A percentile compares a stretch with the other conserved stretches of the same genome.
Evolutionary conservation across 2,329 filamentous ascomycete species (phyloP).

Genomic region (Lachnellula subtilissima): DNA sequence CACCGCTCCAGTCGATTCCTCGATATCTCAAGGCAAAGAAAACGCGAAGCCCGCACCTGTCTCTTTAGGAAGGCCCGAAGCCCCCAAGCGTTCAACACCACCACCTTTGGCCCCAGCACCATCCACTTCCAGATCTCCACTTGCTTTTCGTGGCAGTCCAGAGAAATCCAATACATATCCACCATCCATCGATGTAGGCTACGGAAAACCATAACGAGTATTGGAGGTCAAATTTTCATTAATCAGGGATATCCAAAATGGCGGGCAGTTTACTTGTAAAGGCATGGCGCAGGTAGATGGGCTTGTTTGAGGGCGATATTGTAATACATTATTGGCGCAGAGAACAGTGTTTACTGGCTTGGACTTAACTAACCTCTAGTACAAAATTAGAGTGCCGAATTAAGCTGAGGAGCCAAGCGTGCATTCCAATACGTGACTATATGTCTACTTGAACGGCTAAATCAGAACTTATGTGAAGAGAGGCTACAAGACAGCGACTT

Average conservation of each 20-base stretch:
- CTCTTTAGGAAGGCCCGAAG: constrained; percentile 1
- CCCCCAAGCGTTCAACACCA: constrained; percentile 10
- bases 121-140: constrained; percentile 21
- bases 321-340: not conserved
- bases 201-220: constrained; percentile 10
- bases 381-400: not conserved
- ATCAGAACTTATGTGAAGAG: no score
- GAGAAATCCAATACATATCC: constrained; percentile 44
- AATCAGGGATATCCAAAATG: constrained; percentile 2
- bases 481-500: not conserved
- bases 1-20: not conserved
- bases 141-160: constrained; percentile 58
- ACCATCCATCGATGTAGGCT: constrained; percentile 23
- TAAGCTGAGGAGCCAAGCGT: not conserved
- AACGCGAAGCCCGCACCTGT: not conserved
- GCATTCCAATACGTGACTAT: not conserved
- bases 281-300: constrained; percentile 2
- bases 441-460: not conserved
- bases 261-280: constrained; percentile 7
- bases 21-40: not conserved
- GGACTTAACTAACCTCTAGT: not conserved
- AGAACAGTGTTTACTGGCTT: not conserved
- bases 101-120: constrained; percentile 3
- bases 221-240: not conserved
- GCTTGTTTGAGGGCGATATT: not conserved